These are phyloP conservation scores for Benincasa hispida DNA, from an alignment of 306 rosid species.

Conservation along the genomic window DNA sequence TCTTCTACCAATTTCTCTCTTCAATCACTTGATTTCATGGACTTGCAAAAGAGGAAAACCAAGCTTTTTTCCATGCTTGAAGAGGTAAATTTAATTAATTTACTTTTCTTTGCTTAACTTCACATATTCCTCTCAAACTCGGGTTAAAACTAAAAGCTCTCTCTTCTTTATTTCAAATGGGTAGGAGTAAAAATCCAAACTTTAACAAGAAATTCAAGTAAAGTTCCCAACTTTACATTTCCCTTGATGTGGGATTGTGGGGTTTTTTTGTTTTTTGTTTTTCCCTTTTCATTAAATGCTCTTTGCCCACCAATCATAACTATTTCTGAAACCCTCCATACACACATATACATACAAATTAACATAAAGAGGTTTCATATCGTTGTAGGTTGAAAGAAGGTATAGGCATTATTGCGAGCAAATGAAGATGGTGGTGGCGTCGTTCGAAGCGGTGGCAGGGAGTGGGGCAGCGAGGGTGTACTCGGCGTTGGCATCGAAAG, in stretches of 20 bases:
- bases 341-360: background rate
- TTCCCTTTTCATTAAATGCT: constrained; percentile 40
- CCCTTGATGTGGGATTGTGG: background rate
- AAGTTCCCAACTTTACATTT: constrained; percentile 10
- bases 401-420: constrained; percentile 80
- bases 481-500: constrained; percentile 74
- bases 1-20: constrained; percentile 47
- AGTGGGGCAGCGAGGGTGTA: constrained; percentile 62
- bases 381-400: constrained; percentile 65
- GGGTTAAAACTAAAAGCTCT: too few relatives aligned
- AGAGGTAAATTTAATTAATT: constrained; percentile 39
- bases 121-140: background rate
- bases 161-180: background rate
- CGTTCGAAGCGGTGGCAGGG: constrained; percentile 78
- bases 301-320: constrained; percentile 9
- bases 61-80: constrained; percentile 85
- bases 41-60: constrained; percentile 78
- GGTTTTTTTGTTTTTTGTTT: constrained; percentile 18
- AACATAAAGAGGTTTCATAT: background rate
- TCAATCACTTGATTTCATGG: constrained; percentile 63
- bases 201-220: background rate
- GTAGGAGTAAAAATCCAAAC: background rate
- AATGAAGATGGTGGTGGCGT: constrained; percentile 71
- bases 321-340: background rate
- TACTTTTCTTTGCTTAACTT: background rate